Evolutionary conservation across 73 alveolate species (phyloP).

Genomic region (Paramecium pentaurelia): DNA sequence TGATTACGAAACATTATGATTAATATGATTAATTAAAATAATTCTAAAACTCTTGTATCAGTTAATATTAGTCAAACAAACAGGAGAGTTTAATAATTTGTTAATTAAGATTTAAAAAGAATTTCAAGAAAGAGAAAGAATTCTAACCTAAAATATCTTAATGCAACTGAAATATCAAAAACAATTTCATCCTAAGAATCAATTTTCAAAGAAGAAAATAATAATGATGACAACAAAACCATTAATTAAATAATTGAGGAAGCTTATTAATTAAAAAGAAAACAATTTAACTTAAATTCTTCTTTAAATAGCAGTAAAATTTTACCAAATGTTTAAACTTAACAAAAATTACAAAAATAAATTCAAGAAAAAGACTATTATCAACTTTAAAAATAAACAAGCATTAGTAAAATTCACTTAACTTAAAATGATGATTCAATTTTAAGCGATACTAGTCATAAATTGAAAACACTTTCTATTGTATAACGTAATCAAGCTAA

Average conservation of each 20-base stretch:
- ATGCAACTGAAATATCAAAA: not conserved
- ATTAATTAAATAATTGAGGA: not conserved
- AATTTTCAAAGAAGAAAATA: not conserved
- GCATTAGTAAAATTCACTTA: not conserved
- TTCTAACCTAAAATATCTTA: not conserved
- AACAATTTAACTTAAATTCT: not conserved
- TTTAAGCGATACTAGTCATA: not conserved
- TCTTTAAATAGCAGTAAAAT: not conserved
- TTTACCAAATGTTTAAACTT: not conserved
- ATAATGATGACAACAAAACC: not conserved
- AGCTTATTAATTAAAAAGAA: not conserved
- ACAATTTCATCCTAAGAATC: not conserved
- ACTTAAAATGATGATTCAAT: not conserved
- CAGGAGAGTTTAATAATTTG: not conserved
- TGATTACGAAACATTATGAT: slow-evolving; percentile 40
- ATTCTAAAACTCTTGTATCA: not conserved
- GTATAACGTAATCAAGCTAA: not conserved
- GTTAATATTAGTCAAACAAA: not conserved
- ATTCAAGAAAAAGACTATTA: not conserved
- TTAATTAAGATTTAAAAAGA: not conserved
- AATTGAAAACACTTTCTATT: not conserved
- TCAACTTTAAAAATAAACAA: not conserved
- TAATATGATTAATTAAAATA: slow-evolving; percentile 11
- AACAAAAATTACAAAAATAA: not conserved
- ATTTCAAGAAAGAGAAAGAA: not conserved